phyloP scores from a whole-genome alignment of 1,284 basidiomycete species.

The Puccinia hordei region DNA sequence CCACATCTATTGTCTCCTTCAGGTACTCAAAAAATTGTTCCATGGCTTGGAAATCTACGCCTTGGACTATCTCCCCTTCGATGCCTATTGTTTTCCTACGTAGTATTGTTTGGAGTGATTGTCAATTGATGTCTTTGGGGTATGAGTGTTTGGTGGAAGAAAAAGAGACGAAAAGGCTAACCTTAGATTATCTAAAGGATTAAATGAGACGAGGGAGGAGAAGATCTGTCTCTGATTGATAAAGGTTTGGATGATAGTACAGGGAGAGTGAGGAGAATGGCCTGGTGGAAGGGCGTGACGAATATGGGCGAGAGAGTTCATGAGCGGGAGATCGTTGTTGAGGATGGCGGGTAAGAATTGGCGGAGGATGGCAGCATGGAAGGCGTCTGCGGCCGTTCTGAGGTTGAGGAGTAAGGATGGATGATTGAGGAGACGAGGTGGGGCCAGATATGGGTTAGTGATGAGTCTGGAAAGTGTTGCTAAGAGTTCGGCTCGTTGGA shows the following conservation, averaged over 20 bases:
- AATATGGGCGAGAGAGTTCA: conserved; percentile 75
- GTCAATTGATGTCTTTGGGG: not conserved
- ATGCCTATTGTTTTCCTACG: conserved; percentile 53
- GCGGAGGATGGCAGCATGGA: conserved; percentile 77
- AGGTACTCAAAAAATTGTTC: conserved; percentile 80
- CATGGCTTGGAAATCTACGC: conserved; percentile 86
- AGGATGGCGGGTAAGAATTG: conserved; percentile 82
- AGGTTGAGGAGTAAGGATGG: conserved; percentile 68
- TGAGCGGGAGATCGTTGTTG: conserved; percentile 69
- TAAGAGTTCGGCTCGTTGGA: conserved; percentile 66
- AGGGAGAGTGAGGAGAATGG: conserved; percentile 59
- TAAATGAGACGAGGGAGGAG: conserved; percentile 74
- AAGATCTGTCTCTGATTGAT: conserved; percentile 92
- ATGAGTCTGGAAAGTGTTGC: conserved; percentile 66
- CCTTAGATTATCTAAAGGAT: conserved; percentile 80
- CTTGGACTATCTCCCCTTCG: conserved; percentile 60
- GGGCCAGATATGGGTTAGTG: conserved; percentile 59
- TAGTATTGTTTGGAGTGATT: not conserved
- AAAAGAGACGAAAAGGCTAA: conserved; percentile 62
- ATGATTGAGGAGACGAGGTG: conserved; percentile 68
- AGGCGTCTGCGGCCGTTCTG: conserved; percentile 78
- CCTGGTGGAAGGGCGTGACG: conserved; percentile 75
- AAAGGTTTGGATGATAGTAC: conserved; percentile 66
- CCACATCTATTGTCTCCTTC: conserved; percentile 68
- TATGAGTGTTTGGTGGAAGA: not conserved